These are phyloP conservation scores for Leccinum fibrillosum DNA, from an alignment of 768 basidiomycete species.

Conservation along the genomic window DNA sequence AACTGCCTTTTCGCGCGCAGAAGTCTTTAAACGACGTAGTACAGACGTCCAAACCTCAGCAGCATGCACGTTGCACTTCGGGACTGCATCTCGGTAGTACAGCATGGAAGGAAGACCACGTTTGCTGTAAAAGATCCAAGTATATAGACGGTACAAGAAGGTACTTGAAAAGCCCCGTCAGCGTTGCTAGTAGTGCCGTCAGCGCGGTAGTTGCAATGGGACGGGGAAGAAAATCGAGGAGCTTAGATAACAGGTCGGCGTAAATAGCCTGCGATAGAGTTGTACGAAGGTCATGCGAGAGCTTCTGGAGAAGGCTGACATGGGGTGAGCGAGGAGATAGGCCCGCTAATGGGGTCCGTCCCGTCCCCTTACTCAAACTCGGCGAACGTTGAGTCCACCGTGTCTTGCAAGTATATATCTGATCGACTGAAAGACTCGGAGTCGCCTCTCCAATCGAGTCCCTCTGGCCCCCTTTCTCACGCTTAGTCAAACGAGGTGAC, in stretches of 20 bases:
- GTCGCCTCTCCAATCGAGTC: no score
- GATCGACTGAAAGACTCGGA: no score
- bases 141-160: conserved; percentile 64
- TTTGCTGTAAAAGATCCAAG: conserved; percentile 49
- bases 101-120: conserved; percentile 54
- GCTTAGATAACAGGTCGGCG: conserved; percentile 46
- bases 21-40: conserved; percentile 65
- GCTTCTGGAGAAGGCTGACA: no score
- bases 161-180: conserved; percentile 69
- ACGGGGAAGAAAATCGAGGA: conserved; percentile 56
- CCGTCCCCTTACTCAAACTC: no score
- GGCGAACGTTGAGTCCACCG: no score
- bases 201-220: conserved; percentile 58
- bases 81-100: conserved; percentile 58
- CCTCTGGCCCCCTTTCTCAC: no score
- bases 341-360: no score
- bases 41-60: conserved; percentile 88
- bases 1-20: conserved; percentile 55
- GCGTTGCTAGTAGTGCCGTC: conserved; percentile 61
- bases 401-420: no score
- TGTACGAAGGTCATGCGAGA: no score
- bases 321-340: no score
- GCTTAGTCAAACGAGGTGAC: no score
- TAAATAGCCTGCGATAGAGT: conserved; percentile 36
- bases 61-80: conserved; percentile 69